Percentiles rank a stretch among this genome's conserved stretches.
Evolutionary conservation across 306 rosid species (phyloP).

Genomic region (Canavalia ensiformis): DNA sequence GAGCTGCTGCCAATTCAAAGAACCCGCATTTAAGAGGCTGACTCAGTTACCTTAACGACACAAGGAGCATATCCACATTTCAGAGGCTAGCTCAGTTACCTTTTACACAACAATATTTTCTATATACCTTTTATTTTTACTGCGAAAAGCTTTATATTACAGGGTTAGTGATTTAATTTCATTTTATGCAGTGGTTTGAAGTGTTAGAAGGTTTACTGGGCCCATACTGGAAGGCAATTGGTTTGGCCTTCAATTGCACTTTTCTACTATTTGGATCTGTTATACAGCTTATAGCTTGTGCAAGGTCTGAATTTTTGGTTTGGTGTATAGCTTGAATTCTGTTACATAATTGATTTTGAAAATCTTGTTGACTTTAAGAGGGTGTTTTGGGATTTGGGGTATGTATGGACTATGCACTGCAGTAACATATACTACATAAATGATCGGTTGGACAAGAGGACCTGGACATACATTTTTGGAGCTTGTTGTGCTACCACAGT

Average conservation of each 20-base stretch:
- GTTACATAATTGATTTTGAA: background rate
- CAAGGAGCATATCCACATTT: too few species aligned
- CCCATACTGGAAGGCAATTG: slow-evolving; percentile 89
- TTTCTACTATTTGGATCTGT: slow-evolving; percentile 94
- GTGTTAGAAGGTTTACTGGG: slow-evolving; percentile 93
- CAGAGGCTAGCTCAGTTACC: too few species aligned
- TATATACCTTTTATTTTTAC: background rate
- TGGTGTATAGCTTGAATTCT: background rate
- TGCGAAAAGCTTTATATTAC: background rate
- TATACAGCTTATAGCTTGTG: slow-evolving; percentile 96
- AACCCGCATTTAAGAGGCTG: too few species aligned
- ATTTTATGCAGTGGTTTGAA: slow-evolving; percentile 82
- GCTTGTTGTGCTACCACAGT: slow-evolving; percentile 98
- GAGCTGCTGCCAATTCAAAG: too few species aligned
- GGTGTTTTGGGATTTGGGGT: slow-evolving; percentile 12
- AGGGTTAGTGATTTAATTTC: background rate
- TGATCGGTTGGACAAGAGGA: slow-evolving; percentile 90
- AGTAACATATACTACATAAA: slow-evolving; percentile 91
- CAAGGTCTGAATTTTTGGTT: slow-evolving; percentile 65
- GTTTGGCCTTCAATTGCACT: slow-evolving; percentile 95
- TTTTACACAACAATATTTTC: background rate
- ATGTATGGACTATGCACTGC: slow-evolving; percentile 21
- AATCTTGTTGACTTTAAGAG: slow-evolving; percentile 10
- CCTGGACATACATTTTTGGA: slow-evolving; percentile 96
- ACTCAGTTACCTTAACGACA: too few species aligned